These are phyloP conservation scores for Phaseolus coccineus DNA, from an alignment of 331 rosid genomes.

Conservation along the genomic window DNA sequence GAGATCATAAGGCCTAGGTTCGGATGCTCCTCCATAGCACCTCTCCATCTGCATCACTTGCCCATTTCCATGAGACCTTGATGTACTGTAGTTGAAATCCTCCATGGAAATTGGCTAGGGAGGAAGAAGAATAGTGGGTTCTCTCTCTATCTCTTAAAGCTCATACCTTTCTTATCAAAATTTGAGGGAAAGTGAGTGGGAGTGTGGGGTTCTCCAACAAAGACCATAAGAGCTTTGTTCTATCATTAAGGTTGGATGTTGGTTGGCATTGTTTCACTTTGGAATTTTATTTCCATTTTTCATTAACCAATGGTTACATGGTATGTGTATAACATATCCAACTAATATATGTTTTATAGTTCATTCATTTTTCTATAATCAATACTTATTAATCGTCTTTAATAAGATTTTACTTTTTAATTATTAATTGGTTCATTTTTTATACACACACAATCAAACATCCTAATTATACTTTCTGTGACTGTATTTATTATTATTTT, in stretches of 20 bases:
- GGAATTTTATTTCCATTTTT: neutral
- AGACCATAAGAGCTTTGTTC: constrained; percentile 28
- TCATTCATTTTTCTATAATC: no score
- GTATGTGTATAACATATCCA: no score
- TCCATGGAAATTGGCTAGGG: constrained; percentile 60
- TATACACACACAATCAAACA: no score
- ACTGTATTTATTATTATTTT: no score
- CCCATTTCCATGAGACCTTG: constrained; percentile 62
- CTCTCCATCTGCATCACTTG: constrained; percentile 60
- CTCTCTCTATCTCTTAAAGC: constrained; percentile 6
- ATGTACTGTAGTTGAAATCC: constrained; percentile 54
- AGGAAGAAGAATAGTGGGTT: neutral
- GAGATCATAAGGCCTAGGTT: constrained; percentile 57
- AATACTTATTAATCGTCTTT: no score
- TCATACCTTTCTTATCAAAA: neutral
- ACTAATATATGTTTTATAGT: no score
- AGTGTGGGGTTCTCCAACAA: constrained; percentile 47
- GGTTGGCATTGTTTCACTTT: constrained; percentile 46
- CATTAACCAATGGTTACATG: no score
- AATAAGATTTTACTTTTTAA: no score
- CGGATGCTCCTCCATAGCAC: neutral
- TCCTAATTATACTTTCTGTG: no score
- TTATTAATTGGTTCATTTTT: no score
- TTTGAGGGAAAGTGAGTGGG: constrained; percentile 6
- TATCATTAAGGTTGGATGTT: neutral